These are phyloP conservation scores for Melocanna baccifera DNA, from an alignment of 176 grass and related monocot species.

Conservation along the genomic window DNA sequence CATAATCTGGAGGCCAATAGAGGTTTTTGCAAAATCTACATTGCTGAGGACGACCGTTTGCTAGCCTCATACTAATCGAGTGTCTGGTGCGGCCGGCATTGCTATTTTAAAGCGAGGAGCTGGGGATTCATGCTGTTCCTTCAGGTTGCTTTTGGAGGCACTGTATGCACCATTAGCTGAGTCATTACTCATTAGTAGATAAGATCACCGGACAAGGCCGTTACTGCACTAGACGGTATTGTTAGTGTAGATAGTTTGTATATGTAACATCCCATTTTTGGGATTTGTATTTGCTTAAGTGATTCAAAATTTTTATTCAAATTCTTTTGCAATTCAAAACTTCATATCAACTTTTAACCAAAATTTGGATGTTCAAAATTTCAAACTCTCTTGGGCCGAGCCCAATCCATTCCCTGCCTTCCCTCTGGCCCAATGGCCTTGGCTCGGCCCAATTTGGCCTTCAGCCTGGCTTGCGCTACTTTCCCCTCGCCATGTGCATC, in stretches of 20 bases:
- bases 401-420: too few relatives aligned
- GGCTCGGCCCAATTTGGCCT: too few relatives aligned
- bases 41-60: conserved; percentile 44
- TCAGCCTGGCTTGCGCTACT: too few relatives aligned
- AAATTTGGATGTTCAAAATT: too few relatives aligned
- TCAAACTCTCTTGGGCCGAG: too few relatives aligned
- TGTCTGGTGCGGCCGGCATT: not conserved
- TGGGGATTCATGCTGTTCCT: not conserved
- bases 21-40: conserved; percentile 40
- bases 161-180: conserved; percentile 28
- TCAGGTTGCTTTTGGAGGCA: conserved; percentile 4
- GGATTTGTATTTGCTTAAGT: too few relatives aligned
- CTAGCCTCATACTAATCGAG: conserved; percentile 19
- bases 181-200: conserved; percentile 23
- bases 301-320: too few relatives aligned
- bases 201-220: not conserved
- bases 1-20: conserved; percentile 71
- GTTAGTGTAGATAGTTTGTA: conserved; percentile 25
- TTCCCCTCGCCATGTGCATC: too few relatives aligned
- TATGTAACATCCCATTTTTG: not conserved
- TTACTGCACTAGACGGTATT: not conserved
- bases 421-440: too few relatives aligned
- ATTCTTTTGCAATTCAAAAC: too few relatives aligned
- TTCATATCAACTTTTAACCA: too few relatives aligned
- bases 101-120: not conserved